phyloP scores from a whole-genome alignment of 106 monocot genomes.

The Hemerocallis citrina region DNA sequence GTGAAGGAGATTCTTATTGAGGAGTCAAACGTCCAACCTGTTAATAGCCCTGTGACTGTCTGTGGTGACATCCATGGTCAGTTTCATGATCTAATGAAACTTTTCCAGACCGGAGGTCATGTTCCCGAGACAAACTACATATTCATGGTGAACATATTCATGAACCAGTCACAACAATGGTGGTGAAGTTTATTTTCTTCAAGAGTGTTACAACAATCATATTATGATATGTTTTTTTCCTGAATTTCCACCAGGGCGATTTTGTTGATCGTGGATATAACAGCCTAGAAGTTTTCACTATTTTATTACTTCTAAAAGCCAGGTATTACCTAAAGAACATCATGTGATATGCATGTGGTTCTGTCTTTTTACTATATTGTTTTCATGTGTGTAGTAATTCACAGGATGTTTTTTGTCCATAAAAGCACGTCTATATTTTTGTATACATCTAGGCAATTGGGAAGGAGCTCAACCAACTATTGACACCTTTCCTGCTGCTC shows the following conservation, averaged over 20 bases:
- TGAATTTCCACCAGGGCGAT: slow-evolving; percentile 49
- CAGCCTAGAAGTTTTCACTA: slow-evolving; percentile 77
- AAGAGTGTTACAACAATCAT: slow-evolving; percentile 1
- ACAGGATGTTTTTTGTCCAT: no score
- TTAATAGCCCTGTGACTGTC: slow-evolving; percentile 71
- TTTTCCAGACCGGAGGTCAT: slow-evolving; percentile 80
- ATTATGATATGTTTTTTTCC: slow-evolving; percentile 1
- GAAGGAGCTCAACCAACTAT: no score
- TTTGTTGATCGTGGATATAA: slow-evolving; percentile 82
- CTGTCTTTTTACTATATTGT: background rate
- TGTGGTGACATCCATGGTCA: slow-evolving; percentile 81
- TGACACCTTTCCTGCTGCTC: no score
- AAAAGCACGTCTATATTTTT: no score
- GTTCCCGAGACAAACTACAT: slow-evolving; percentile 81
- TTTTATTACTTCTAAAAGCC: slow-evolving; percentile 77
- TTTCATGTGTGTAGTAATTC: no score
- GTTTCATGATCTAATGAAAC: slow-evolving; percentile 81
- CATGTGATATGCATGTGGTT: background rate
- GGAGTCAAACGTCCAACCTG: slow-evolving; percentile 77
- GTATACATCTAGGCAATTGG: no score
- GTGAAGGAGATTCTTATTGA: slow-evolving; percentile 58
- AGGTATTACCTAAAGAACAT: slow-evolving; percentile 27
- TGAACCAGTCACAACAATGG: background rate
- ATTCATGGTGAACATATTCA: slow-evolving; percentile 41
- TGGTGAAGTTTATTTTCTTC: background rate